Conservation (phyloP, 768 basidiomycete species). For the Trametes coccinea region DNA sequence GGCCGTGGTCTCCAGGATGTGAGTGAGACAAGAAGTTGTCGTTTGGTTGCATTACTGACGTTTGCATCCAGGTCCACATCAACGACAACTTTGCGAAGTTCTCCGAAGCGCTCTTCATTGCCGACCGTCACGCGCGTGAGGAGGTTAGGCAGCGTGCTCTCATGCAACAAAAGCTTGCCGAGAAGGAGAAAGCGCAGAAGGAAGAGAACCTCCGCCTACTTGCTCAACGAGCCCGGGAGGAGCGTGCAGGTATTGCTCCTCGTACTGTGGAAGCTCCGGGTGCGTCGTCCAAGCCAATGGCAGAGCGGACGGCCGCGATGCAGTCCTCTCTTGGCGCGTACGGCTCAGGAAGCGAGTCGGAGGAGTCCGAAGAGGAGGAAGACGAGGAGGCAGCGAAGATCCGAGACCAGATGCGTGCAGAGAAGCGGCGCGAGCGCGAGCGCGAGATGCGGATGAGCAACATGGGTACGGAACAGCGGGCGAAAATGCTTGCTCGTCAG, state of each 20-base stretch:
- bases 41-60: neutral
- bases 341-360: slow-evolving; percentile 75
- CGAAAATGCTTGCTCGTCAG: slow-evolving; percentile 92
- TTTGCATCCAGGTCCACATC: slow-evolving; percentile 74
- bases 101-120: slow-evolving; percentile 92
- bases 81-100: slow-evolving; percentile 99
- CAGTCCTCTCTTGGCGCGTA: slow-evolving; percentile 81
- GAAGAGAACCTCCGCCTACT: slow-evolving; percentile 94
- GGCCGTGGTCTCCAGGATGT: slow-evolving; percentile 98
- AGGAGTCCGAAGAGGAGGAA: slow-evolving; percentile 50
- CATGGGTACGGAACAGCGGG: slow-evolving; percentile 96
- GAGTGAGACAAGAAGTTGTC: slow-evolving; percentile 33
- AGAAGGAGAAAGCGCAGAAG: slow-evolving; percentile 93
- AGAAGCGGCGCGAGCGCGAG: slow-evolving; percentile 93
- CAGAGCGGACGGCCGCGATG: slow-evolving; percentile 67
- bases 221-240: slow-evolving; percentile 94
- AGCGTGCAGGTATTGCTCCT: slow-evolving; percentile 75
- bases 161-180: slow-evolving; percentile 98
- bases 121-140: slow-evolving; percentile 96
- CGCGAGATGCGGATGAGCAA: slow-evolving; percentile 98
- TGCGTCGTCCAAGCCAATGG: slow-evolving; percentile 54
- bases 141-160: slow-evolving; percentile 94
- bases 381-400: slow-evolving; percentile 86
- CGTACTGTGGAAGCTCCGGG: slow-evolving; percentile 20
- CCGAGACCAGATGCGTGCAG: slow-evolving; percentile 86